These are phyloP conservation scores for Eimeria falciformis DNA, from an alignment of 169 alveolate species.

Conservation along the genomic window DNA sequence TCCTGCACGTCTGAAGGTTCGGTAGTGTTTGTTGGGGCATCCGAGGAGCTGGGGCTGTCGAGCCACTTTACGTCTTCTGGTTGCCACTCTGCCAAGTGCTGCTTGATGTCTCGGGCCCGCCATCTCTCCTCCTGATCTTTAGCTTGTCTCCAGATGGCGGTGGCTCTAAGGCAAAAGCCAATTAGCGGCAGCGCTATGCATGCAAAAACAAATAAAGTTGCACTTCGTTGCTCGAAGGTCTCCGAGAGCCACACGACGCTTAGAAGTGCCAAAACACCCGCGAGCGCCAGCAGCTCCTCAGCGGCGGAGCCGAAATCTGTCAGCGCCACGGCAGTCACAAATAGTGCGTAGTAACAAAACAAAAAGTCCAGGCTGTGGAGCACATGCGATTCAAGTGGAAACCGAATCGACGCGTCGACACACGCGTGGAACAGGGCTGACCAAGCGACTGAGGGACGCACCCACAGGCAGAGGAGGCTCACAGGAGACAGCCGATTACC, in stretches of 20 bases:
- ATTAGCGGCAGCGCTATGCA: not conserved
- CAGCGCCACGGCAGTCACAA: constrained; percentile 6
- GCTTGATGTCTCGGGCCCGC: not conserved
- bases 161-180: not conserved
- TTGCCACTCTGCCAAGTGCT: not conserved
- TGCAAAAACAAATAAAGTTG: not conserved
- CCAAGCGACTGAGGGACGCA: not conserved
- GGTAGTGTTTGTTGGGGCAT: not conserved
- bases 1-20: not conserved
- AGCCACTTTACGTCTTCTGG: constrained; percentile 47
- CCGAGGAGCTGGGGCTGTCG: not conserved
- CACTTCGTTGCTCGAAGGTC: constrained; percentile 2
- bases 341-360: constrained; percentile 14
- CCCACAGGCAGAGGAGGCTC: not conserved
- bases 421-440: constrained; percentile 29
- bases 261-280: constrained; percentile 9
- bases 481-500: not conserved
- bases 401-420: constrained; percentile 7
- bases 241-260: not conserved
- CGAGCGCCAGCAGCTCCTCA: constrained; percentile 1
- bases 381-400: constrained; percentile 2
- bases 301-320: not conserved
- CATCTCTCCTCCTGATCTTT: not conserved
- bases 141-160: not conserved
- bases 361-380: constrained; percentile 30